Percentiles rank a stretch among this genome's conserved stretches.
phyloP scores from a whole-genome alignment of 106 monocot genomes.

The Acorus calamus region DNA sequence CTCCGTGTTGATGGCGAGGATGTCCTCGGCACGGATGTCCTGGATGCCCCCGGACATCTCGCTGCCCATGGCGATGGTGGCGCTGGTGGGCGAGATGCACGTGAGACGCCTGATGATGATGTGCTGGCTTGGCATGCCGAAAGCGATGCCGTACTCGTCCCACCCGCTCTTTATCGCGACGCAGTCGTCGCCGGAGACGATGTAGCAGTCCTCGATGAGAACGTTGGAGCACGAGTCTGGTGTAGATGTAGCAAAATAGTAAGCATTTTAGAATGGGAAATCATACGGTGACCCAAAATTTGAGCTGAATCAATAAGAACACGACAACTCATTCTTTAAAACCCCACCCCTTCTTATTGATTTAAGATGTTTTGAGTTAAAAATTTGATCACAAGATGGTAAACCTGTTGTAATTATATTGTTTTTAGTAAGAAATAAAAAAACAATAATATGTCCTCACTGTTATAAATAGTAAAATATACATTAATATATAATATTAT shows the following conservation, averaged over 20 bases:
- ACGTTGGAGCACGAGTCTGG: constrained; percentile 28
- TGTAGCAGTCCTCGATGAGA: constrained; percentile 30
- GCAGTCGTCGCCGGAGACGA: constrained; percentile 33
- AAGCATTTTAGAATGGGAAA: too few species aligned
- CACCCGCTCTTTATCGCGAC: constrained; percentile 29
- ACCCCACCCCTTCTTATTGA: too few species aligned
- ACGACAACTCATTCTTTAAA: too few species aligned
- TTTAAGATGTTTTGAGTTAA: too few species aligned
- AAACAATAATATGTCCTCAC: too few species aligned
- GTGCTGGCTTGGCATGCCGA: constrained; percentile 28
- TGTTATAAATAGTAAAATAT: too few species aligned
- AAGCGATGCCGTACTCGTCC: constrained; percentile 26
- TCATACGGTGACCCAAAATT: too few species aligned
- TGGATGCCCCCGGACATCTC: constrained; percentile 34
- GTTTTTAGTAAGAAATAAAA: too few species aligned
- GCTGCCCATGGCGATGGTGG: constrained; percentile 27
- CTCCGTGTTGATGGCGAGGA: constrained; percentile 30
- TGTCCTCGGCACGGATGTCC: constrained; percentile 28
- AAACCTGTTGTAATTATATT: too few species aligned
- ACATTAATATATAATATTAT: too few species aligned
- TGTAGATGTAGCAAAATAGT: neutral
- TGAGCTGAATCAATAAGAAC: too few species aligned
- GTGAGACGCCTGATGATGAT: constrained; percentile 21
- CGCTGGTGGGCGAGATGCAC: constrained; percentile 34
- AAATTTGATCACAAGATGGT: too few species aligned